These are phyloP conservation scores for Aspergillus sp. DNA, from an alignment of 2,329 filamentous ascomycete species.

Conservation along the genomic window DNA sequence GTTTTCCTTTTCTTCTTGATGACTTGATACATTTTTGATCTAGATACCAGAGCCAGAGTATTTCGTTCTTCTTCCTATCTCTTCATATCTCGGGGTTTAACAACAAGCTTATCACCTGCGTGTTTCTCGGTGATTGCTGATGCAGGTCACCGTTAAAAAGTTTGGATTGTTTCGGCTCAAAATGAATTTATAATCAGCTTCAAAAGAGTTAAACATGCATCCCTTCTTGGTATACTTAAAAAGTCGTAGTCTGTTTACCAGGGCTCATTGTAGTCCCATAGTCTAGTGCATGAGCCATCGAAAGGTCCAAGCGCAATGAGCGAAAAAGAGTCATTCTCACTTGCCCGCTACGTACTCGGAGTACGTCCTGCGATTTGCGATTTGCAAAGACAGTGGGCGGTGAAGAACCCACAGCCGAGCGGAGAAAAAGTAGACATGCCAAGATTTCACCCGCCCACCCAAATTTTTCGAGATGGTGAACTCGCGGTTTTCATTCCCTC, in stretches of 20 bases:
- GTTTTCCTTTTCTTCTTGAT: conserved; percentile 17
- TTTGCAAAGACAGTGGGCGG: conserved; percentile 20
- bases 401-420: conserved; percentile 30
- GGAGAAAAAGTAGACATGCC: conserved; percentile 37
- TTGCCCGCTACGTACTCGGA: too few species aligned
- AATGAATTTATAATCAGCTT: conserved; percentile 6
- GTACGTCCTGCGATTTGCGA: not conserved
- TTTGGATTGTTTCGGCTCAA: conserved; percentile 5
- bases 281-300: not conserved
- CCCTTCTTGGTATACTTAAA: not conserved
- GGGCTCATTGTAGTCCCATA: too few species aligned
- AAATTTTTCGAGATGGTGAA: conserved; percentile 41
- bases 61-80: conserved; percentile 6
- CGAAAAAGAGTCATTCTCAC: conserved; percentile 10
- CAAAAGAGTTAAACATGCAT: not conserved
- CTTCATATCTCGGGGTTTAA: not conserved
- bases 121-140: conserved; percentile 1
- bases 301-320: not conserved
- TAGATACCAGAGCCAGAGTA: conserved; percentile 28
- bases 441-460: conserved; percentile 45
- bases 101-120: conserved; percentile 1
- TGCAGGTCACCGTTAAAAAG: conserved; percentile 6
- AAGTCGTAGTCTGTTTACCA: not conserved
- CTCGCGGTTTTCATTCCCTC: conserved; percentile 27
- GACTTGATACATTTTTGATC: conserved; percentile 21